Evolutionary conservation across 352 stramenopile species (phyloP), one percentile per base, ranked within the genome.

Genomic region (Globisporangium apiculatum): DNA sequence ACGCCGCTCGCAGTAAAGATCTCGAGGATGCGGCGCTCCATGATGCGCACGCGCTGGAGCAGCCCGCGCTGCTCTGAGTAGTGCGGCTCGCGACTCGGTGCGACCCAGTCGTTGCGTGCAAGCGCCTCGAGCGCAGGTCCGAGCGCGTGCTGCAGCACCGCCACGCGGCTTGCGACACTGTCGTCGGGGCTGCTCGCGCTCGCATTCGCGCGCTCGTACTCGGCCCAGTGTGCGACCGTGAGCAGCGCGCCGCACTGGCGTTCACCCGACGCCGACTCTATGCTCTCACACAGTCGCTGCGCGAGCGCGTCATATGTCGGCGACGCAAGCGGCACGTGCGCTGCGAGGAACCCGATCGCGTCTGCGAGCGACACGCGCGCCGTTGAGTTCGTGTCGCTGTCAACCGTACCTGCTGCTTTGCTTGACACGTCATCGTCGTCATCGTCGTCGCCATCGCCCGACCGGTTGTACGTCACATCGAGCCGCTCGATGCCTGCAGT

Each of bases 171-270:
- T 1, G 4, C 65, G 65, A 42, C 38, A 60, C 45, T 31, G 53
- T 43, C 18, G n/a, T 18, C 4, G 53, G 47, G 62, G 50, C 35
- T 37, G 67, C 7, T 74, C 11, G 40, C 40, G 40, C 11, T 43
- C 7, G 11, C 40, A 43, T 12, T 43, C 40, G 40, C 40, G 7
- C 11, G 79, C 47, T 83, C 65, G 54, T 76, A 76, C 7, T 65
- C 58, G 0, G 71, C 69, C 79, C 83, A 92, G 38, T 69, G 74
- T 36, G 68, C 68, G 7, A 90, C 57, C 1, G 68, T 51, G 10
- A 92, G 63, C 15, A 92, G 58, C 35, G 65, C 63, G 7, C 78
- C 79, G 57, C 83, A 89, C 55, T 90, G 83, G 8, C 66, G 69
- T 40, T 89, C 76, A 6, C 78, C 83, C 55, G 65, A 79, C 0